Percentiles rank a stretch among this genome's conserved stretches.
phyloP scores from a whole-genome alignment of 2,329 filamentous ascomycete species.

The Colletotrichum scovillei region DNA sequence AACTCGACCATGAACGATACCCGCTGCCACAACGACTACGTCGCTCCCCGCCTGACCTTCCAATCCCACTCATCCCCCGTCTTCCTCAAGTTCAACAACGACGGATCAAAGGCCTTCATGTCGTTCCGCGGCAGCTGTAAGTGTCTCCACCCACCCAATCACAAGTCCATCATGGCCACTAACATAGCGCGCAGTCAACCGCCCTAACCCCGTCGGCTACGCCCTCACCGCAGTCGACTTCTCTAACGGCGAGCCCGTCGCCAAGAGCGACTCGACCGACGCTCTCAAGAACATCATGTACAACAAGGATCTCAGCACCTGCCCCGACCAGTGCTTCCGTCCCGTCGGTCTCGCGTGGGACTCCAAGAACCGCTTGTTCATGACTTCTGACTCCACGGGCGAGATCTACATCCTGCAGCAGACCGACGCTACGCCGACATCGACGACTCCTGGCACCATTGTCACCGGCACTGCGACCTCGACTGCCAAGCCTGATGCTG shows the following conservation, averaged over 20 bases:
- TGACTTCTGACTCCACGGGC: slow-evolving; percentile 72
- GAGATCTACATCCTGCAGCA: slow-evolving; percentile 70
- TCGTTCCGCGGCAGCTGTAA: slow-evolving; percentile 79
- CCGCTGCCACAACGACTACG: slow-evolving; percentile 54
- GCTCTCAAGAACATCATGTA: slow-evolving; percentile 64
- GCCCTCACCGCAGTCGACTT: slow-evolving; percentile 56
- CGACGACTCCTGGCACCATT: slow-evolving; percentile 22
- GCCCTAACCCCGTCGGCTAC: slow-evolving; percentile 58
- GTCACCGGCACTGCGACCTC: neutral
- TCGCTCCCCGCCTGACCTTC: slow-evolving; percentile 67
- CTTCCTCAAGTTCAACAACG: slow-evolving; percentile 74
- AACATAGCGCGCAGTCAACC: slow-evolving; percentile 48
- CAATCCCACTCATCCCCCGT: slow-evolving; percentile 77
- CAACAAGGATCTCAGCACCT: slow-evolving; percentile 63
- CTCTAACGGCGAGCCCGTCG: slow-evolving; percentile 53
- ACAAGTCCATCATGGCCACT: neutral
- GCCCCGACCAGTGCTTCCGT: slow-evolving; percentile 69
- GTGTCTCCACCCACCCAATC: slow-evolving; percentile 28
- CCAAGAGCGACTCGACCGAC: slow-evolving; percentile 53
- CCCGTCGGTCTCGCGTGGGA: slow-evolving; percentile 70
- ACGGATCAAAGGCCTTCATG: slow-evolving; percentile 71
- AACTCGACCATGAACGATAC: slow-evolving; percentile 53
- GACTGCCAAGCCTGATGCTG: slow-evolving; percentile 15
- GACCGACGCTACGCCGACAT: slow-evolving; percentile 12
- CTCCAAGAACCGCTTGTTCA: slow-evolving; percentile 65